A percentile compares a stretch with the other conserved stretches of the same genome.
Conservation (phyloP, 768 basidiomycete genomes). For the Hericium erinaceus region DNA sequence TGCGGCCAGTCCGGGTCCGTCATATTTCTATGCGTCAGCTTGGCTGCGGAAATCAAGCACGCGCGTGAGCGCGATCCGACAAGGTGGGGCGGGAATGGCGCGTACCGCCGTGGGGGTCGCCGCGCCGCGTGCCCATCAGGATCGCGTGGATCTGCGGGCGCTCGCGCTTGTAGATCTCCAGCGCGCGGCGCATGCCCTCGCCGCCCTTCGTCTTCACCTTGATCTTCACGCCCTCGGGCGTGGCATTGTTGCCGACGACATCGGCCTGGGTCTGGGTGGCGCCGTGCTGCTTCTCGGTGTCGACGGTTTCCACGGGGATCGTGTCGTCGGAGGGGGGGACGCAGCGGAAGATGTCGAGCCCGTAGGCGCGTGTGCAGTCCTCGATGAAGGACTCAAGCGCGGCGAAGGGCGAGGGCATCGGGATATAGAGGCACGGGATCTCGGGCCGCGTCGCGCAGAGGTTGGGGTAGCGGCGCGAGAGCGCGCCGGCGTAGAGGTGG, state of each 20-base stretch:
- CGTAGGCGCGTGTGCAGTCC: slow-evolving; percentile 49
- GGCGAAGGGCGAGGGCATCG: slow-evolving; percentile 81
- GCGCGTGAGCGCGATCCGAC: background rate
- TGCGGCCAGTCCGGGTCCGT: slow-evolving; percentile 88
- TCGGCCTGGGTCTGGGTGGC: slow-evolving; percentile 14
- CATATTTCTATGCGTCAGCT: slow-evolving; percentile 60
- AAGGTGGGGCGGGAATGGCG: slow-evolving; percentile 5
- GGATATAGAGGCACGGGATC: slow-evolving; percentile 76
- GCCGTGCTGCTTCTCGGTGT: slow-evolving; percentile 22
- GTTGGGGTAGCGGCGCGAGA: slow-evolving; percentile 33
- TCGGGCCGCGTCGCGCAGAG: slow-evolving; percentile 27
- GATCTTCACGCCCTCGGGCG: slow-evolving; percentile 15
- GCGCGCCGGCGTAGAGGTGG: slow-evolving; percentile 73
- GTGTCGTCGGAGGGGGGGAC: slow-evolving; percentile 23
- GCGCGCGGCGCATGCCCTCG: slow-evolving; percentile 70
- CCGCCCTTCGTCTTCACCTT: slow-evolving; percentile 37
- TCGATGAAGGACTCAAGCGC: slow-evolving; percentile 79
- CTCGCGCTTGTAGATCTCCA: slow-evolving; percentile 59
- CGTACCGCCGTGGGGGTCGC: slow-evolving; percentile 92
- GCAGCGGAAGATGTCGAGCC: slow-evolving; percentile 64
- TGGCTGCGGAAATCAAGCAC: slow-evolving; percentile 35
- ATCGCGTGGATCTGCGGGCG: slow-evolving; percentile 70
- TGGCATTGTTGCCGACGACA: slow-evolving; percentile 4
- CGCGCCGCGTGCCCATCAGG: slow-evolving; percentile 78
- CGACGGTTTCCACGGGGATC: slow-evolving; percentile 38